Evolutionary conservation across 495 filamentous ascomycete genomes (phyloP), one percentile per base, ranked within the genome.

Genomic region (Mycothermus thermophilus): DNA sequence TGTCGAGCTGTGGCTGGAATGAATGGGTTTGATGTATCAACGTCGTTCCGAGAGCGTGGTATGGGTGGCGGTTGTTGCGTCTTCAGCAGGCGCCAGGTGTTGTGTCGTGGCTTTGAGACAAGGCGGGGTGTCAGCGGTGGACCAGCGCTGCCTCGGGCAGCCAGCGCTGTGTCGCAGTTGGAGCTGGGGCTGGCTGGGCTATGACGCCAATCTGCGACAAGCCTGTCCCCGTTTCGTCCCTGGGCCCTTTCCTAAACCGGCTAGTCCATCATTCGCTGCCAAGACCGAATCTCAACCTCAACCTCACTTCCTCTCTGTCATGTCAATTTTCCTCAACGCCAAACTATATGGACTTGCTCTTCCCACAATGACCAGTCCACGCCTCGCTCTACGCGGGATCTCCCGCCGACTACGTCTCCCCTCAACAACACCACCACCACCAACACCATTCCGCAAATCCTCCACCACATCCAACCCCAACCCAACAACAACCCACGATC

Each of bases 391-490:
- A 38, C 30, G 38, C 30, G 32, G 17, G 15, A 18, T 22, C 27
- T 15, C 9, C 27, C 7, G 20, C n/a, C 16, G 17, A 10, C 13
- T 25, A 3, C 23, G 16, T 27, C 9, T 17, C 34, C 25, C 26
- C 25, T 32, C 14, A 11, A 17, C 23, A 8, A 14, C 37, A 42
- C 26, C 42, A 6, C 41, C 34, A 17, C 43, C 27, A 37, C 25
- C 34, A 6, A 38, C 40, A 12, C 14, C 37, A 37, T 27, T 22
- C 26, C 27, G n/a, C n/a, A n/a, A 31, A 32, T 27, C 19, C 22
- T 9, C 23, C 43, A 36, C 28, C 32, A 40, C 21, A 31, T 17
- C 16, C 25, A 18, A 22, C 13, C 11, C 26, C 24, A 30, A 19
- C 16, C 25, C 16, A 20, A 11, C 11, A 22, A 29, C 13, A 27